Percentiles rank a stretch among this genome's conserved stretches.
Conservation (phyloP, 148 eudicot genomes). For the Polygonum maritimum region DNA sequence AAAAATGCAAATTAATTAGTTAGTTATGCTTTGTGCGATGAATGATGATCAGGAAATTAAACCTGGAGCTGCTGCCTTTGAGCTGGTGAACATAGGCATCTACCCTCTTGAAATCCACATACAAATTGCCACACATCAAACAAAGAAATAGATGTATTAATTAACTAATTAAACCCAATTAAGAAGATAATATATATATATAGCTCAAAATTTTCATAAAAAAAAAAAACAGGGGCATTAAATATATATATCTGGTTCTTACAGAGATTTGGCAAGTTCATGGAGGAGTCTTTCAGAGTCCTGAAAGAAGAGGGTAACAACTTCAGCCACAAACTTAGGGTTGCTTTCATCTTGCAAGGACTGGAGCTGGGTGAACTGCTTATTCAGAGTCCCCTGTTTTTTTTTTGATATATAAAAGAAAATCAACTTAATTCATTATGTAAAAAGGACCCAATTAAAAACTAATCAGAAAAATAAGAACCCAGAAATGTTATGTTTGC, state of each 20-base stretch:
- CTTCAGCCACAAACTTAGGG: too few relatives aligned
- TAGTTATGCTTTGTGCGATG: too few relatives aligned
- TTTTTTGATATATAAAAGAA: neutral
- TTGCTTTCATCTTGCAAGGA: slow-evolving; percentile 74
- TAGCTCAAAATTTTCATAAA: neutral
- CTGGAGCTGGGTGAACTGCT: slow-evolving; percentile 58
- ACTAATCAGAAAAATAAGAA: neutral
- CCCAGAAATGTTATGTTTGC: neutral
- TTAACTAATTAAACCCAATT: too few relatives aligned
- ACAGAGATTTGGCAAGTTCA: too few relatives aligned
- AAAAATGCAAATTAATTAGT: neutral
- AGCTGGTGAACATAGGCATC: slow-evolving; percentile 75
- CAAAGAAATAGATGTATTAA: neutral
- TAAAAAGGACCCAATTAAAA: neutral
- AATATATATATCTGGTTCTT: too few relatives aligned
- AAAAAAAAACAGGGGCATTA: too few relatives aligned
- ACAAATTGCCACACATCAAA: neutral
- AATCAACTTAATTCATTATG: neutral
- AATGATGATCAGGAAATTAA: too few relatives aligned
- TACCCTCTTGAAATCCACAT: slow-evolving; percentile 68
- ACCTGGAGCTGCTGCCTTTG: slow-evolving; percentile 95
- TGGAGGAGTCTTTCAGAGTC: too few relatives aligned
- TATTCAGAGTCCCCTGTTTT: slow-evolving; percentile 53
- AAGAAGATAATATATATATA: neutral
- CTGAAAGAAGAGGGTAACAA: too few relatives aligned